Conservation (phyloP, 1,284 basidiomycete species). For the Melampsora occidentalis region DNA sequence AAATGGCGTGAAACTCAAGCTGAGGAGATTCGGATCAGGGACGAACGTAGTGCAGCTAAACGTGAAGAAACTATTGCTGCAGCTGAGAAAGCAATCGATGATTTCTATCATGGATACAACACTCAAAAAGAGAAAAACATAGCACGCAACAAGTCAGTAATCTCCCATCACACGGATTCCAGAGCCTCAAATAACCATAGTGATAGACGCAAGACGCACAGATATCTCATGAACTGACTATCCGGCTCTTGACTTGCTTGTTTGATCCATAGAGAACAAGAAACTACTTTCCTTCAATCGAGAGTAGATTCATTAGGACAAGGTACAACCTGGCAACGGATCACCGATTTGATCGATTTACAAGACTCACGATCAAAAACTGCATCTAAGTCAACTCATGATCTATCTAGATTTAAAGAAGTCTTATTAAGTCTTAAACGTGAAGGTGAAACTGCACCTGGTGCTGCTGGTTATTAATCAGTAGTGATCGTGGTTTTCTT, state of each 20-base stretch:
- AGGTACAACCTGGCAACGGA: constrained; percentile 95
- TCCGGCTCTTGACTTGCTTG: background rate
- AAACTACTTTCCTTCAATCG: constrained; percentile 72
- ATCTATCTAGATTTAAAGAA: constrained; percentile 86
- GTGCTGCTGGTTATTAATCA: constrained; percentile 77
- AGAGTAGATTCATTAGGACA: constrained; percentile 74
- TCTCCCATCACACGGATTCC: background rate
- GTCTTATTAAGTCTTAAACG: constrained; percentile 77
- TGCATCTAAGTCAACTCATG: constrained; percentile 83
- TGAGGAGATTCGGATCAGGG: constrained; percentile 77
- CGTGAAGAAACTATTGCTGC: constrained; percentile 81
- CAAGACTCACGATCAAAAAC: constrained; percentile 96
- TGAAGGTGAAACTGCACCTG: constrained; percentile 84
- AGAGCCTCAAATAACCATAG: background rate
- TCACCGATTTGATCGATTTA: constrained; percentile 79
- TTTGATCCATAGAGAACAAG: constrained; percentile 67
- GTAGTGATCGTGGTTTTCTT: background rate
- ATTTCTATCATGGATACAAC: constrained; percentile 93
- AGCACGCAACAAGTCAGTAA: constrained; percentile 80
- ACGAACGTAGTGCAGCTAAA: constrained; percentile 71
- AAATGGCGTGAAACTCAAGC: constrained; percentile 85
- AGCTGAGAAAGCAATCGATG: constrained; percentile 89
- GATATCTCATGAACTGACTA: constrained; percentile 30
- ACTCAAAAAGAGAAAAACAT: constrained; percentile 89
- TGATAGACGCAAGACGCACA: background rate